Evolutionary conservation across 768 basidiomycete genomes (phyloP), one percentile per base, ranked within the genome.

Genomic region (Pilatotrama ljubarskyi): DNA sequence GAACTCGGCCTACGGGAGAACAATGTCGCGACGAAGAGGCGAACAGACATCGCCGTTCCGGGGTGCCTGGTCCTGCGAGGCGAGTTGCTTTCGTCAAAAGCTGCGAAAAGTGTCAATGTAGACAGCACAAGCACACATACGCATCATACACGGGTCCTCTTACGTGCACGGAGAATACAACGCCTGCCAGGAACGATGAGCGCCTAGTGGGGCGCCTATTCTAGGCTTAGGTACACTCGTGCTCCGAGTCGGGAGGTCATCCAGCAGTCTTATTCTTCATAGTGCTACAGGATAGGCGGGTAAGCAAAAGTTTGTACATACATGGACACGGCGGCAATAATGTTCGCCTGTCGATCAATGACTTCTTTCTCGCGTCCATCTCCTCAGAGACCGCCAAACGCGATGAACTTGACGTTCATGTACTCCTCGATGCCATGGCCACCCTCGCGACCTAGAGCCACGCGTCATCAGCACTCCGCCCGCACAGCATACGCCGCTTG

Each of bases 371-470:
- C 47, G 13, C 38, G 4, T 35, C n/a, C 13, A 5, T 17, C 20
- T 1, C 25, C 36, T 66, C 46, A 66, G 29, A 66, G 25, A 15
- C 66, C 63, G 9, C 92, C 91, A 67, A 94, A 91, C 15, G 84
- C 83, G 66, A 94, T 90, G 74, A 90, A 68, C 73, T 94, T 94
- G 43, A 80, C 81, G 70, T 86, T 88, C 84, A 93, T 75, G 68
- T 91, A 98, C 67, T 98, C 96, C 41, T 87, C 83, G 64, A 98
- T 92, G 3, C 95, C 95, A 73, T 93, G 90, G 29, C 85, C 83
- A 6, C 96, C 96, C 69, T 96, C 95, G 35, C 91, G 81, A 15
- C 96, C 91, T 75, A 29, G 20, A 26, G 26, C 35, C n/a, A n/a
- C n/a, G 29, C 1, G 14, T 26, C 18, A 61, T 56, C 48, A 41